Evolutionary conservation across 2,329 filamentous ascomycete species (phyloP).

Genomic region (Calonectria pseudoturangicola): DNA sequence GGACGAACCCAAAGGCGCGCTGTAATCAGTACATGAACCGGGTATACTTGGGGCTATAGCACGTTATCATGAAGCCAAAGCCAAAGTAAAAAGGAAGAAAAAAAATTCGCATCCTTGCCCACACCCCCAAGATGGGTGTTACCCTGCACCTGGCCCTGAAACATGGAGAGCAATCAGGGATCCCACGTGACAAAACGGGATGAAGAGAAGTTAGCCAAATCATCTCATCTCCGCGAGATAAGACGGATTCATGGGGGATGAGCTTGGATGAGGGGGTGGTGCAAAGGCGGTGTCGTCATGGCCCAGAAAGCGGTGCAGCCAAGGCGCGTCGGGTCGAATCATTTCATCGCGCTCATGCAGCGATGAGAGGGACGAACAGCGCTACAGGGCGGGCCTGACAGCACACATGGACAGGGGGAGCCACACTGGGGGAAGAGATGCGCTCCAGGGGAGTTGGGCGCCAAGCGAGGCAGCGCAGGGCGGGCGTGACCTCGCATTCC

Average conservation of each 20-base stretch:
- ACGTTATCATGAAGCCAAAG: neutral
- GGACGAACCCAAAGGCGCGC: neutral
- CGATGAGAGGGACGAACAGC: neutral
- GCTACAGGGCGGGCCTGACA: conserved; percentile 6
- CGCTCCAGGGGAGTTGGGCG: conserved; percentile 9
- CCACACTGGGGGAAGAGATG: neutral
- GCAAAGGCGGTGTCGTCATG: conserved; percentile 45
- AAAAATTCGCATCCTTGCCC: conserved; percentile 8
- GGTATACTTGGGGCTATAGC: neutral
- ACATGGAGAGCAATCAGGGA: conserved; percentile 2
- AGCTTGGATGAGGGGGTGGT: neutral
- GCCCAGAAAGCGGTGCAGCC: conserved; percentile 41
- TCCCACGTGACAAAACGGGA: conserved; percentile 21
- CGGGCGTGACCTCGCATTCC: neutral
- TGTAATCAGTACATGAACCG: neutral
- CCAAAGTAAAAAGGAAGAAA: neutral
- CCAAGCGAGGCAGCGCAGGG: conserved; percentile 3
- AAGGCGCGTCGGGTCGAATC: conserved; percentile 33
- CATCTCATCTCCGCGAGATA: conserved; percentile 32
- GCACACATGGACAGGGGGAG: conserved; percentile 4
- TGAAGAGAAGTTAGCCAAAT: conserved; percentile 14
- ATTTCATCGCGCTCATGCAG: conserved; percentile 8
- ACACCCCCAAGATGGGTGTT: conserved; percentile 5
- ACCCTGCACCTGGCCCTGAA: conserved; percentile 4
- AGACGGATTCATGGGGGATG: conserved; percentile 13